A percentile compares a stretch with the other conserved stretches of the same genome.
Evolutionary conservation across 2,329 filamentous ascomycete genomes (phyloP).

Genomic region (Cordyceps tenuipes): DNA sequence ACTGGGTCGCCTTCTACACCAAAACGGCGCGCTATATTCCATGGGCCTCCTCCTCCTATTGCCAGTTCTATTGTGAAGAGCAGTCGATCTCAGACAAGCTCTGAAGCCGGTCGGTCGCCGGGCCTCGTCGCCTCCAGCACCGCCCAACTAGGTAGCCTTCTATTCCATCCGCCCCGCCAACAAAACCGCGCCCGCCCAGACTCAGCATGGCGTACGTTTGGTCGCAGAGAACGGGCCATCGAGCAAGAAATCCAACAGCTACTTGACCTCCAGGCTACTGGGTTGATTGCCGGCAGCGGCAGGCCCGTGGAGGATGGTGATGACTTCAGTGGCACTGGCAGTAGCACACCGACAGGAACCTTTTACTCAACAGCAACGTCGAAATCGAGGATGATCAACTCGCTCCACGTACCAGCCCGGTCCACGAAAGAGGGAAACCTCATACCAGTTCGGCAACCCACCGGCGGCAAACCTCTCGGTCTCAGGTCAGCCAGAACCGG

Average conservation of each 20-base stretch:
- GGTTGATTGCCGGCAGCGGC: slow-evolving; percentile 31
- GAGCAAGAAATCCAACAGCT: slow-evolving; percentile 40
- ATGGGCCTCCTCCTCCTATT: slow-evolving; percentile 44
- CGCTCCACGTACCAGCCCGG: slow-evolving; percentile 32
- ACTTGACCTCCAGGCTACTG: slow-evolving; percentile 40
- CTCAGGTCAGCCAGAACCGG: slow-evolving; percentile 57
- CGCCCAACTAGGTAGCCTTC: slow-evolving; percentile 22
- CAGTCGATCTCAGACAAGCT: slow-evolving; percentile 13
- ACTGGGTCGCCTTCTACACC: slow-evolving; percentile 25
- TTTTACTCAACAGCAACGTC: slow-evolving; percentile 32
- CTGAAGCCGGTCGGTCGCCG: slow-evolving; percentile 14
- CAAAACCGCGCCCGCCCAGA: slow-evolving; percentile 27
- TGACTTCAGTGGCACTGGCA: slow-evolving; percentile 31
- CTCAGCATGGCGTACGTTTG: slow-evolving; percentile 38
- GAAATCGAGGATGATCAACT: slow-evolving; percentile 31
- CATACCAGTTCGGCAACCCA: slow-evolving; percentile 53
- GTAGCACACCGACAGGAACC: slow-evolving; percentile 32
- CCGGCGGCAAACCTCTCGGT: slow-evolving; percentile 39
- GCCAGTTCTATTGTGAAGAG: slow-evolving; percentile 31
- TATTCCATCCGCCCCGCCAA: slow-evolving; percentile 29
- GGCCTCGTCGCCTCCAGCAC: slow-evolving; percentile 17
- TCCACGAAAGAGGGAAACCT: slow-evolving; percentile 38
- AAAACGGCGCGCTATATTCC: slow-evolving; percentile 31
- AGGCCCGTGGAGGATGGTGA: slow-evolving; percentile 19
- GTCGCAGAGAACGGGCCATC: slow-evolving; percentile 36